phyloP scores from a whole-genome alignment of 192 early-diverging fungal genomes.

The Geranomyces michiganensis region DNA sequence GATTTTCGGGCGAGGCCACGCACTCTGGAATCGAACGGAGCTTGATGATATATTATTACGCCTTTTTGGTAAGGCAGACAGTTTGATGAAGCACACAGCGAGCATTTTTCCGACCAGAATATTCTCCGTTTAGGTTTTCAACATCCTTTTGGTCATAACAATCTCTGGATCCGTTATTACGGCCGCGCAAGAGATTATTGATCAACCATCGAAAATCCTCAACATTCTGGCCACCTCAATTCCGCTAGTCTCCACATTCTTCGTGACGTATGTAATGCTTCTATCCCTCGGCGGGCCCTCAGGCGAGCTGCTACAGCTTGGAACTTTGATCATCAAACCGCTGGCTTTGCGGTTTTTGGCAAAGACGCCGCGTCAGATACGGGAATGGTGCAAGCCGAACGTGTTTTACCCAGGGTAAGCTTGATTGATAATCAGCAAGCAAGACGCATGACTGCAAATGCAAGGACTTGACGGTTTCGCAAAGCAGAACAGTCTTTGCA shows the following conservation, averaged over 20 bases:
- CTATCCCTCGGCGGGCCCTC: conserved; percentile 68
- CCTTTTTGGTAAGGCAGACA: conserved; percentile 63
- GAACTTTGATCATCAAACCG: conserved; percentile 64
- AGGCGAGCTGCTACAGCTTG: conserved; percentile 69
- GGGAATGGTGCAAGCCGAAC: conserved; percentile 51
- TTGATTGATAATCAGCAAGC: too few relatives aligned
- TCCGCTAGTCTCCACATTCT: conserved; percentile 77
- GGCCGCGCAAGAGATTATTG: conserved; percentile 55
- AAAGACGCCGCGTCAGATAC: conserved; percentile 75
- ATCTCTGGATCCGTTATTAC: conserved; percentile 66
- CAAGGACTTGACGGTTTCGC: background rate
- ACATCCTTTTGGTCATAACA: conserved; percentile 79
- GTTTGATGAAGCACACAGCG: conserved; percentile 8
- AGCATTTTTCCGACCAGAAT: conserved; percentile 15
- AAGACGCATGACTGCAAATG: too few relatives aligned
- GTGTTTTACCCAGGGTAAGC: conserved; percentile 32
- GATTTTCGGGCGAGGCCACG: conserved; percentile 63
- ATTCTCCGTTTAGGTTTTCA: conserved; percentile 56
- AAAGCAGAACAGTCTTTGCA: conserved; percentile 25
- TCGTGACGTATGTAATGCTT: conserved; percentile 83
- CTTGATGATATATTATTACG: conserved; percentile 73
- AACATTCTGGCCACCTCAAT: conserved; percentile 60
- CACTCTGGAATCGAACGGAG: conserved; percentile 62
- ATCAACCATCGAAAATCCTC: conserved; percentile 55
- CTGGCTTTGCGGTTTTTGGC: conserved; percentile 58